Conservation (phyloP, 2,329 filamentous ascomycete species). For the Botrytis fabae region DNA sequence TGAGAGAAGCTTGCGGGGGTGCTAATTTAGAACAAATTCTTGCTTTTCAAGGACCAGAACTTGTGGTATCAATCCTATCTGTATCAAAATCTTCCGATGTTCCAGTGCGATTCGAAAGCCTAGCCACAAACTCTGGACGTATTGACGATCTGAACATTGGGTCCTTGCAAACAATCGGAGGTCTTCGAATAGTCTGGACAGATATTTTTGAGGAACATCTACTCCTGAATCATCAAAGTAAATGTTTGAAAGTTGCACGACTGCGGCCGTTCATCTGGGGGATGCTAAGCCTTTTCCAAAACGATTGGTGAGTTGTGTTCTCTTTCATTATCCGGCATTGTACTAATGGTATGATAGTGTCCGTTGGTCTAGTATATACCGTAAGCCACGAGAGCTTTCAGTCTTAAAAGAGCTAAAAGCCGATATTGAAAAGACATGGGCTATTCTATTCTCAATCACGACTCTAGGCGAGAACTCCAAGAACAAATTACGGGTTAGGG, state of each 20-base stretch:
- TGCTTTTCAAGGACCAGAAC: background rate
- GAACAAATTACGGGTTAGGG: background rate
- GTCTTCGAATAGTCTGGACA: conserved; percentile 3
- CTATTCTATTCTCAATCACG: background rate
- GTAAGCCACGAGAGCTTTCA: background rate
- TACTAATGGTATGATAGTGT: background rate
- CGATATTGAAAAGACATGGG: conserved; percentile 8
- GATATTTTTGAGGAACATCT: conserved; percentile 7
- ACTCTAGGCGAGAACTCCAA: background rate
- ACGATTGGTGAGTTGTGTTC: background rate
- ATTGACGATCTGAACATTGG: conserved; percentile 7
- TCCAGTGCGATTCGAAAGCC: background rate
- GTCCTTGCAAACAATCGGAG: background rate
- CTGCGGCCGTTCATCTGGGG: conserved; percentile 3
- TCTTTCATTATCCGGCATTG: background rate
- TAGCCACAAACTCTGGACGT: background rate
- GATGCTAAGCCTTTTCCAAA: background rate
- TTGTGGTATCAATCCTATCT: background rate
- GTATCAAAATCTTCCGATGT: background rate
- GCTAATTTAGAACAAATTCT: conserved; percentile 4
- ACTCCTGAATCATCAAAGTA: background rate
- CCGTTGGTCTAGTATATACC: conserved; percentile 1
- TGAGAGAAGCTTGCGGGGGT: background rate
- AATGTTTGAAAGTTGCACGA: background rate
- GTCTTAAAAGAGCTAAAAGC: conserved; percentile 1